Evolutionary conservation across 2,329 filamentous ascomycete genomes (phyloP).

Genomic region (Colletotrichum sp.): DNA sequence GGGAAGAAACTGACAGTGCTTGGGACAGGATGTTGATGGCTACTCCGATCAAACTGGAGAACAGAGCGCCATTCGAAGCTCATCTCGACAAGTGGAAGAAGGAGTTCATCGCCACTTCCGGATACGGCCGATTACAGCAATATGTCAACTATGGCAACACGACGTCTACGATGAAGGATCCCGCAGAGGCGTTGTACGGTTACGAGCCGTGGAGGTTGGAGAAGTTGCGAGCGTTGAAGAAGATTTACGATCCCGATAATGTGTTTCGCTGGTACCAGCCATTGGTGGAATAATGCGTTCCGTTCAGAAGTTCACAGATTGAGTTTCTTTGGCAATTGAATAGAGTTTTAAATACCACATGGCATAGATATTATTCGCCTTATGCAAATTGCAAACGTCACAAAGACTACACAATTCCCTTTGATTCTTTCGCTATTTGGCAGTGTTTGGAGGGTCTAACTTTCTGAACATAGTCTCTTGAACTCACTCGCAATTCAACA

Average conservation of each 20-base stretch:
- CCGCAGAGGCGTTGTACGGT: conserved; percentile 28
- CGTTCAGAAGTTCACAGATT: not conserved
- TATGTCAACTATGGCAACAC: conserved; percentile 33
- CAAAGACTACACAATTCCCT: not conserved
- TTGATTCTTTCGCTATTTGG: not conserved
- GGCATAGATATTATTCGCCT: not conserved
- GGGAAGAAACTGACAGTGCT: not conserved
- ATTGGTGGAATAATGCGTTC: not conserved
- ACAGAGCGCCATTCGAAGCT: conserved; percentile 37
- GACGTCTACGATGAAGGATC: conserved; percentile 32
- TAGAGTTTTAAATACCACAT: not conserved
- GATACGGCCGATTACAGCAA: conserved; percentile 18
- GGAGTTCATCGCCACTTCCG: conserved; percentile 31
- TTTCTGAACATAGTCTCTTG: not conserved
- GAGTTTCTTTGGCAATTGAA: not conserved
- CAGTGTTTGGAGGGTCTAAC: not conserved
- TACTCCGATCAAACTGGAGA: conserved; percentile 32
- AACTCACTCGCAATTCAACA: not conserved
- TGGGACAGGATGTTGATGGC: conserved; percentile 31
- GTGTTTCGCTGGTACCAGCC: conserved; percentile 30
- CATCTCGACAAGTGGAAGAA: conserved; percentile 41
- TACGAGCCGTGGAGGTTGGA: conserved; percentile 22
- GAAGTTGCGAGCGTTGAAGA: conserved; percentile 36
- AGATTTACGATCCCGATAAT: conserved; percentile 37
- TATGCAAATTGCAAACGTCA: not conserved